Conservation (phyloP, 192 early-diverging fungal genomes). For the Cetraspora pellucida region DNA sequence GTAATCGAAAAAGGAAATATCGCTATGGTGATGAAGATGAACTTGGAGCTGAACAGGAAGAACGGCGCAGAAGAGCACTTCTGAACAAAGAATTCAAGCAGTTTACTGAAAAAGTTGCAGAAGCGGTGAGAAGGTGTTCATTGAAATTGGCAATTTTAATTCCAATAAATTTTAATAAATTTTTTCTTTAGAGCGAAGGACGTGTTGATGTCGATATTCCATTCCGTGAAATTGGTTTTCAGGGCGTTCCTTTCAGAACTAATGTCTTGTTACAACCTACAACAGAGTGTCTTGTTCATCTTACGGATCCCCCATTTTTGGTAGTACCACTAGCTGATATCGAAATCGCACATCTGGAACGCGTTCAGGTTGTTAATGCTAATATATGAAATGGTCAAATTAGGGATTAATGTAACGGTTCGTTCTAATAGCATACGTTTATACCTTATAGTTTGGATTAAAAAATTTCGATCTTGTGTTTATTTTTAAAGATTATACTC, state of each 20-base stretch:
- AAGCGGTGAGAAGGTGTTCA: conserved; percentile 55
- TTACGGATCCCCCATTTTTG: conserved; percentile 92
- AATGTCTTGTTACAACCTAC: conserved; percentile 95
- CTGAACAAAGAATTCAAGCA: conserved; percentile 93
- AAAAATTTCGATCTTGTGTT: conserved; percentile 99
- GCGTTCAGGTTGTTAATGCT: conserved; percentile 64
- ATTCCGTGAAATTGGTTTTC: conserved; percentile 90
- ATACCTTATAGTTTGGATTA: conserved; percentile 91
- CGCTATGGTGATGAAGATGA: conserved; percentile 99
- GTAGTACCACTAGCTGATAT: conserved; percentile 90
- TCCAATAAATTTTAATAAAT: neutral
- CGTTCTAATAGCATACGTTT: conserved; percentile 74
- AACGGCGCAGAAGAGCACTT: conserved; percentile 76
- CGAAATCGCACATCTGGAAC: conserved; percentile 94
- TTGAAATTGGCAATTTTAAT: neutral
- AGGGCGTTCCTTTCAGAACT: conserved; percentile 90
- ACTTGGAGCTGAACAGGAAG: conserved; percentile 93
- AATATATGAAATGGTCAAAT: neutral
- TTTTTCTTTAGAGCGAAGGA: conserved; percentile 62
- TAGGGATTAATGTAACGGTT: neutral
- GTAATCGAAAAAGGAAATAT: conserved; percentile 79
- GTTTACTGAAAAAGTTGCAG: conserved; percentile 90
- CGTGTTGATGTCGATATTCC: conserved; percentile 91
- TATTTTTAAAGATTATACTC: conserved; percentile 91
- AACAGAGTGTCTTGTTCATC: conserved; percentile 92